Conservation (phyloP, 805 yeast genomes). For the Candida stauntonica region DNA sequence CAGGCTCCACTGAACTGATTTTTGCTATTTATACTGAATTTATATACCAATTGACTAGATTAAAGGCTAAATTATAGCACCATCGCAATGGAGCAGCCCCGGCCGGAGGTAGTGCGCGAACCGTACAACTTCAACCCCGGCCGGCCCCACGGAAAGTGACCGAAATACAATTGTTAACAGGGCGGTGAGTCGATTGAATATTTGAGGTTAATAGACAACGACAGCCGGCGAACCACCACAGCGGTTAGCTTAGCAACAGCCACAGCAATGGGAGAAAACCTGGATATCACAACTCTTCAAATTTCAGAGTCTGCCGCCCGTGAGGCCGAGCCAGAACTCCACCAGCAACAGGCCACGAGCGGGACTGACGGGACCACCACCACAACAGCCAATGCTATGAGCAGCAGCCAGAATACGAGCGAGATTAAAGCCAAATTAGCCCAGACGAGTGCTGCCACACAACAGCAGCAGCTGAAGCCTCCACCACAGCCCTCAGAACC, state of each 20-base stretch:
- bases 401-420: too few relatives aligned
- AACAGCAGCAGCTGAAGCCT: not conserved
- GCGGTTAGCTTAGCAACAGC: too few relatives aligned
- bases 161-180: too few relatives aligned
- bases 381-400: not conserved
- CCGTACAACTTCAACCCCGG: not conserved
- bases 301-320: not conserved
- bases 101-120: too few relatives aligned
- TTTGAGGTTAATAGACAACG: too few relatives aligned
- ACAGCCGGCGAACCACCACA: not conserved
- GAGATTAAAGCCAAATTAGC: too few relatives aligned
- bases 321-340: not conserved
- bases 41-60: too few relatives aligned
- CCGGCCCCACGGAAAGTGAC: not conserved
- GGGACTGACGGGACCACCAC: not conserved
- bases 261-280: not conserved
- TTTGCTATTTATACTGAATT: not conserved
- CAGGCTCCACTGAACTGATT: not conserved
- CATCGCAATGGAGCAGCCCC: too few relatives aligned
- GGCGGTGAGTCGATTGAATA: not conserved
- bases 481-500: constrained; percentile 1
- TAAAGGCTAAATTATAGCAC: too few relatives aligned
- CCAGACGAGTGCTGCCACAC: not conserved
- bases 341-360: not conserved
- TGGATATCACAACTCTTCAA: not conserved